A percentile compares a stretch with the other conserved stretches of the same genome.
Evolutionary conservation across 1,284 basidiomycete genomes (phyloP).

Genomic region (Marasmius tenuissimus): DNA sequence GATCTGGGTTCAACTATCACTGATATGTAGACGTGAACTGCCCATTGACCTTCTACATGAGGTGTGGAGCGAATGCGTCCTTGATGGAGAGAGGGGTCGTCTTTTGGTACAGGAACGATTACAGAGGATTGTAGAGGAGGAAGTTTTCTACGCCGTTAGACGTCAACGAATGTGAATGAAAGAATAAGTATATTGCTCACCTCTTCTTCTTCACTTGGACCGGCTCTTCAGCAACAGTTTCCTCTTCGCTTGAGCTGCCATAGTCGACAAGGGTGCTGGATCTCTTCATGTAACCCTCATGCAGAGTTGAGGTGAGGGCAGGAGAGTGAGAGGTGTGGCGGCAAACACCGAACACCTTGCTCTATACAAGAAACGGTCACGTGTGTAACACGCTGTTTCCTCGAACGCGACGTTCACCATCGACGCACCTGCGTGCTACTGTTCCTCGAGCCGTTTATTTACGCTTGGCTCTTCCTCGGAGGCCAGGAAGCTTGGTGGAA

Average conservation of each 20-base stretch:
- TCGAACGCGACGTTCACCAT: no score
- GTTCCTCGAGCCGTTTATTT: no score
- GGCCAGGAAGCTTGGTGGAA: no score
- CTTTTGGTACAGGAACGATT: constrained; percentile 44
- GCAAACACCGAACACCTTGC: neutral
- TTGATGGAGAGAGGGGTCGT: constrained; percentile 74
- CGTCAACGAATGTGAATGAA: neutral
- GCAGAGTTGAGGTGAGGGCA: neutral
- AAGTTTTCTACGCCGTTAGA: constrained; percentile 46
- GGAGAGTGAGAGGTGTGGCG: neutral
- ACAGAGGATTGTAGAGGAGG: constrained; percentile 56
- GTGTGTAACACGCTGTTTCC: neutral
- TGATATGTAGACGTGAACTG: constrained; percentile 73
- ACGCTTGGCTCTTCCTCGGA: no score
- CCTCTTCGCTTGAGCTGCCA: constrained; percentile 30
- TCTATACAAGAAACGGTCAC: neutral
- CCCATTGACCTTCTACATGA: constrained; percentile 80
- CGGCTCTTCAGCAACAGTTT: constrained; percentile 12
- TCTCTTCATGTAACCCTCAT: constrained; percentile 11
- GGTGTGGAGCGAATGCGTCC: constrained; percentile 73
- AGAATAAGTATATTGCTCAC: constrained; percentile 11
- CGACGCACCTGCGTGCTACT: no score
- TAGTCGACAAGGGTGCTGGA: constrained; percentile 18
- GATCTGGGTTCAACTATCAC: constrained; percentile 44
- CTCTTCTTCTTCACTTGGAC: constrained; percentile 27